These are phyloP conservation scores for Areca catechu DNA, from an alignment of 176 grass and related monocot genomes.

Conservation along the genomic window DNA sequence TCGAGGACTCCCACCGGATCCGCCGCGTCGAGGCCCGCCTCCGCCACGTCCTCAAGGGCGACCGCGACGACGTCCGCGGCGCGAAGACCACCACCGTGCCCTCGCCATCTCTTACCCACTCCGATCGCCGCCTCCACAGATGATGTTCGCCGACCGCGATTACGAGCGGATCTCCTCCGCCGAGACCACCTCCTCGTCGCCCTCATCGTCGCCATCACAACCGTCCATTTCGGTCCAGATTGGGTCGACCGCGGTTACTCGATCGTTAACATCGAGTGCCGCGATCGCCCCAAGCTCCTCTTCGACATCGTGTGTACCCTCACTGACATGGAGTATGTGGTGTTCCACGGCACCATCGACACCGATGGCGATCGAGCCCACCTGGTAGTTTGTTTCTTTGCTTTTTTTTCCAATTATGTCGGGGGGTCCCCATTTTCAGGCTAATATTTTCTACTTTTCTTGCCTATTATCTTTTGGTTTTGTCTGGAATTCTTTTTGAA, in stretches of 20 bases:
- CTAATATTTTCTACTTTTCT: background rate
- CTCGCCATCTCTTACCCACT: constrained; percentile 18
- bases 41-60: constrained; percentile 50
- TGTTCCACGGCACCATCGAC: constrained; percentile 77
- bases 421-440: background rate
- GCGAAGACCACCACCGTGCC: constrained; percentile 29
- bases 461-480: background rate
- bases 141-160: constrained; percentile 56
- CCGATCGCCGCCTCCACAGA: constrained; percentile 84
- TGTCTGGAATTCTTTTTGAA: constrained; percentile 12
- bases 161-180: constrained; percentile 12
- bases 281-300: constrained; percentile 73
- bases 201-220: background rate
- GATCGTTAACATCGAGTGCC: constrained; percentile 68
- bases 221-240: constrained; percentile 47
- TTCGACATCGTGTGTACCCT: constrained; percentile 91
- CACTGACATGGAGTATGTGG: constrained; percentile 87
- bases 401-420: background rate
- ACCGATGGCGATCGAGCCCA: constrained; percentile 64
- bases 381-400: constrained; percentile 37
- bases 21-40: constrained; percentile 47
- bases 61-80: constrained; percentile 35
- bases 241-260: constrained; percentile 74
- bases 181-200: background rate
- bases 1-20: constrained; percentile 37